Percentiles rank a stretch among this genome's conserved stretches.
These are phyloP conservation scores for Penicillium coprophilum DNA, from an alignment of 495 filamentous ascomycete genomes.

Conservation along the genomic window DNA sequence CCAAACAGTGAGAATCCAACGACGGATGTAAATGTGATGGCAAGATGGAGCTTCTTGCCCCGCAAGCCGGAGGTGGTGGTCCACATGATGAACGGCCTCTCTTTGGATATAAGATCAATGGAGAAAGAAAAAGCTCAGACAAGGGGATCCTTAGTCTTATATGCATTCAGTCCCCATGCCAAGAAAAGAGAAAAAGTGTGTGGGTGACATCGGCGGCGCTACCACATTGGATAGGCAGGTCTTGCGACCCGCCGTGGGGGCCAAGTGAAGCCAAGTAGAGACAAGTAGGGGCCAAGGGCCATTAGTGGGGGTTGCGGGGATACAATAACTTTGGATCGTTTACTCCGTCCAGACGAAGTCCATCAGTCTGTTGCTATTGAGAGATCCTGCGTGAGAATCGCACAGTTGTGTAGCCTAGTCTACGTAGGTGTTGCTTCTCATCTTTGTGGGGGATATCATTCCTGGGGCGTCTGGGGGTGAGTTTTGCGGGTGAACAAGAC, in stretches of 20 bases:
- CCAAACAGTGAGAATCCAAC: conserved; percentile 74
- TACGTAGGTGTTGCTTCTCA: too few relatives aligned
- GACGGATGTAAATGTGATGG: conserved; percentile 42
- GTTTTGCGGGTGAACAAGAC: background rate
- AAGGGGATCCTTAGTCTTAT: conserved; percentile 3
- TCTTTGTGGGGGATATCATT: background rate
- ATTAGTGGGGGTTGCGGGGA: conserved; percentile 11
- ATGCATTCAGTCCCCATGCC: conserved; percentile 6
- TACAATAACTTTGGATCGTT: too few relatives aligned
- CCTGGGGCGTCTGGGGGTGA: background rate
- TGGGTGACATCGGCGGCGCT: conserved; percentile 13
- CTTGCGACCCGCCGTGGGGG: conserved; percentile 10
- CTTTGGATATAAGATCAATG: too few relatives aligned
- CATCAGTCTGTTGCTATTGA: too few relatives aligned
- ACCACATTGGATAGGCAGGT: conserved; percentile 7
- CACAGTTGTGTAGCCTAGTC: too few relatives aligned
- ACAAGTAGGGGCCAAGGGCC: background rate
- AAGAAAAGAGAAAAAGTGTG: background rate
- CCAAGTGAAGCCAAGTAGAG: background rate
- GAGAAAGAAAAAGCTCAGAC: conserved; percentile 2
- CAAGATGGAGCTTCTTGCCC: conserved; percentile 36
- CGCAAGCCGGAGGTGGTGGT: conserved; percentile 38
- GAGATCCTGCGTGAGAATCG: too few relatives aligned
- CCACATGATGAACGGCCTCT: conserved; percentile 32
- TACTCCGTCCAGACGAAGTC: too few relatives aligned